These are phyloP conservation scores for Sclerotinia borealis DNA, from an alignment of 2,329 filamentous ascomycete species.

Conservation along the genomic window DNA sequence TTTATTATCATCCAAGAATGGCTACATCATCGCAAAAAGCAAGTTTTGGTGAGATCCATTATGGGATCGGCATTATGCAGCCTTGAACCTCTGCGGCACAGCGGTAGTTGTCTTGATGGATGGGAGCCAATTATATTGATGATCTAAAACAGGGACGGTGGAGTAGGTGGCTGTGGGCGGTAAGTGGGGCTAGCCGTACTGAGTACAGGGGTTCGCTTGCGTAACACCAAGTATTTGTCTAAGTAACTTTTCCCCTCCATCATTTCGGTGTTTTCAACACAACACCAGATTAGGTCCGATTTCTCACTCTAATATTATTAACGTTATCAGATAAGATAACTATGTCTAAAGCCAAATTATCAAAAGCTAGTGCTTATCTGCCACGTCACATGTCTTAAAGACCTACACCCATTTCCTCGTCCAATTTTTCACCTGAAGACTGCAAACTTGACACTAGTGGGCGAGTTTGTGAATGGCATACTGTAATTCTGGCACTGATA, in stretches of 20 bases:
- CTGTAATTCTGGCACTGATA: constrained; percentile 15
- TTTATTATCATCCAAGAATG: not conserved
- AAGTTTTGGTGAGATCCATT: not conserved
- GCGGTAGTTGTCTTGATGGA: not conserved
- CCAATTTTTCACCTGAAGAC: not conserved
- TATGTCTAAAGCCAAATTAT: not conserved
- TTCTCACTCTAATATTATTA: too few species aligned
- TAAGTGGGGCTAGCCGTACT: not conserved
- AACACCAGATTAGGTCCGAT: too few species aligned
- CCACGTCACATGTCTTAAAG: constrained; percentile 33
- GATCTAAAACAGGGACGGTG: not conserved
- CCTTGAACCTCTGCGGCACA: not conserved
- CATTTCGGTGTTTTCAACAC: not conserved
- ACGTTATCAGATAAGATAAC: not conserved
- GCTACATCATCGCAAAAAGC: not conserved
- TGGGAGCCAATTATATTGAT: not conserved
- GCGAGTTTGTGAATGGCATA: not conserved
- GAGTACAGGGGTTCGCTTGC: not conserved
- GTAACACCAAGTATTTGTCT: not conserved
- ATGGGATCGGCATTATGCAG: not conserved
- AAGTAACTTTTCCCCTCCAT: not conserved
- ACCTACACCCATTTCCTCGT: constrained; percentile 6
- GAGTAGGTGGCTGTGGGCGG: not conserved
- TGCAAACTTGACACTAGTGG: not conserved
- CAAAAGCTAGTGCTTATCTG: not conserved